Evolutionary conservation across 73 alveolate genomes (phyloP).

Genomic region (Symbiodinium pilosum): DNA sequence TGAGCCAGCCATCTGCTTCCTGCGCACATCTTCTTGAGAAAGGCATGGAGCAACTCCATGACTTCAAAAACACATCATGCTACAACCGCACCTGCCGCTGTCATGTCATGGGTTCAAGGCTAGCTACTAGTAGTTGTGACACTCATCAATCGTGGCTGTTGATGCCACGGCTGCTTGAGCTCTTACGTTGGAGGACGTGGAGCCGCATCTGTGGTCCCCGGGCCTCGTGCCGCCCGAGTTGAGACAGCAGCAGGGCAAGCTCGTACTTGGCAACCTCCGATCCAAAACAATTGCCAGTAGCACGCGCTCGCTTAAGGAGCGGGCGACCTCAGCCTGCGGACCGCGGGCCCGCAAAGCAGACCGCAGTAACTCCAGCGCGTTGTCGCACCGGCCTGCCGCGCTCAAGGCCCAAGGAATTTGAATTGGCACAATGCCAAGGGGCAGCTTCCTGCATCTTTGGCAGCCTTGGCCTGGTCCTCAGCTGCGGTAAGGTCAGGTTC

Average conservation of each 20-base stretch:
- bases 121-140: background rate
- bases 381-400: slow-evolving; percentile 28
- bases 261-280: slow-evolving; percentile 63
- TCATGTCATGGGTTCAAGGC: too few species aligned
- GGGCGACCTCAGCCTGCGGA: slow-evolving; percentile 5
- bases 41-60: background rate
- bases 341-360: slow-evolving; percentile 4
- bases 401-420: background rate
- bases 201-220: background rate
- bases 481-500: background rate
- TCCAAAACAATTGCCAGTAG: background rate
- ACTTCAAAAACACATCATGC: background rate
- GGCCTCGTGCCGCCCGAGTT: slow-evolving; percentile 82
- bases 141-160: background rate
- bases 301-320: too few species aligned
- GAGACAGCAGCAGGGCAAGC: slow-evolving; percentile 54
- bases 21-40: background rate
- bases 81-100: too few species aligned
- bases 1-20: slow-evolving; percentile 65
- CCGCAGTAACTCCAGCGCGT: slow-evolving; percentile 16
- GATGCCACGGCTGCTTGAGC: background rate
- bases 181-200: background rate
- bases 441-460: slow-evolving; percentile 51
- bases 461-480: slow-evolving; percentile 76
- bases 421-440: background rate